Base-by-base conservation (phyloP, 75 land plant species). In the Cunninghamia lanceolata region DNA sequence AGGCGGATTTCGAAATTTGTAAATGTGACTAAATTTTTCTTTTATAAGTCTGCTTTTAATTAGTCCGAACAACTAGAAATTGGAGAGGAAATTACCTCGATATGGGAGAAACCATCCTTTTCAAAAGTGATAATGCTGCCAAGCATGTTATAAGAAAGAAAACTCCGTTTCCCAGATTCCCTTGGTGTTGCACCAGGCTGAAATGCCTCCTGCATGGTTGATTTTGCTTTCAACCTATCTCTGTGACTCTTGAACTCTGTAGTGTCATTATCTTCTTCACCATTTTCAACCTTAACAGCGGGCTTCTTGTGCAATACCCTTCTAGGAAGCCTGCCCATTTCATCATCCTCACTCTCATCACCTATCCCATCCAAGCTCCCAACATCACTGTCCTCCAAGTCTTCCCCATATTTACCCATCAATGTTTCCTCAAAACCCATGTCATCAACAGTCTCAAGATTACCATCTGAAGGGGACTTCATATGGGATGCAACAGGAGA, bases 81-180 rank as follows among this genome's bases (percentile, higher is more conserved):
- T 35, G 54, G 84, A 9, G 68, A 59, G n/a, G 38, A 70, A 8
- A 17, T 83, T 84, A 97, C 99, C 97, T 98, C 99, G 83, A 98
- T 91, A 87, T 98, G 99, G 3, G 92, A 92, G 47, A 88, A 93
- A 11, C 93, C 99, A 30, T 93, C 96, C 83, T 93, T 93, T 73
- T 95, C 92, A 82, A 90, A 88, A 39, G 96, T 91, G 47, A 93
- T 98, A 59, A 96, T 91, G 85, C 96, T 88, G 77, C 99, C 99
- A 74, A 98, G 90, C 91, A 98, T 90, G 81, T 97, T 98, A 88
- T 98, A 98, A 53, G 93, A 90, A 39, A 98, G 89, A 88, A 98
- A 96, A 42, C 86, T 89, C 54, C 97, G 87, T 83, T 91, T 96
- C 70, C 99, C 99, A 59, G 89, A 63, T 71, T 92, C 91, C 7